Conservation (phyloP, 805 yeast species). For the Schwanniomyces vanrijiae region DNA sequence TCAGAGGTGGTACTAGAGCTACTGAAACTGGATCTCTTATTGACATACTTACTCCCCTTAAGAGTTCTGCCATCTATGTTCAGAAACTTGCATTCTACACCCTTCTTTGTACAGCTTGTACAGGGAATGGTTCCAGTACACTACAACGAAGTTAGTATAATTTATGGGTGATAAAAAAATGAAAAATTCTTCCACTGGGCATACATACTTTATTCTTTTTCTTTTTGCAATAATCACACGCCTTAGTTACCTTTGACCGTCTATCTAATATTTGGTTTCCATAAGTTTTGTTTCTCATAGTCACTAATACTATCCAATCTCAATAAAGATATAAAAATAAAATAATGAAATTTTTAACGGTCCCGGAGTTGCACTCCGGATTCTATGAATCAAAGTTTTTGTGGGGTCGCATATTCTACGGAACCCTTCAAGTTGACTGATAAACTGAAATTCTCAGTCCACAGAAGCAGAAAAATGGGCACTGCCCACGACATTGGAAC, state of each 20-base stretch:
- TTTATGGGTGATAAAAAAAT: too few species aligned
- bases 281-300: not conserved
- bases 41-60: slow-evolving; percentile 6
- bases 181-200: not conserved
- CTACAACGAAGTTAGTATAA: slow-evolving; percentile 3
- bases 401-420: not conserved
- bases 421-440: not conserved
- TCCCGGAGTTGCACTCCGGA: not conserved
- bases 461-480: not conserved
- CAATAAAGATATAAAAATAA: not conserved
- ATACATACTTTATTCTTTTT: slow-evolving; percentile 28
- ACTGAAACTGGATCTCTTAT: not conserved
- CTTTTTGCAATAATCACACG: slow-evolving; percentile 48
- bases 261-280: not conserved
- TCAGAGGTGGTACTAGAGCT: not conserved
- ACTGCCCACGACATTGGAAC: not conserved
- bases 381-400: not conserved
- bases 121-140: slow-evolving; percentile 35
- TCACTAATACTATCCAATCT: not conserved
- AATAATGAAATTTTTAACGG: not conserved
- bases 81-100: slow-evolving; percentile 28
- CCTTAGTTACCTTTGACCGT: slow-evolving; percentile 38
- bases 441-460: not conserved
- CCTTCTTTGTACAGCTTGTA: slow-evolving; percentile 27
- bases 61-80: slow-evolving; percentile 19